These are phyloP conservation scores for Phytophthora nicotianae DNA, from an alignment of 352 stramenopile genomes.

Conservation along the genomic window DNA sequence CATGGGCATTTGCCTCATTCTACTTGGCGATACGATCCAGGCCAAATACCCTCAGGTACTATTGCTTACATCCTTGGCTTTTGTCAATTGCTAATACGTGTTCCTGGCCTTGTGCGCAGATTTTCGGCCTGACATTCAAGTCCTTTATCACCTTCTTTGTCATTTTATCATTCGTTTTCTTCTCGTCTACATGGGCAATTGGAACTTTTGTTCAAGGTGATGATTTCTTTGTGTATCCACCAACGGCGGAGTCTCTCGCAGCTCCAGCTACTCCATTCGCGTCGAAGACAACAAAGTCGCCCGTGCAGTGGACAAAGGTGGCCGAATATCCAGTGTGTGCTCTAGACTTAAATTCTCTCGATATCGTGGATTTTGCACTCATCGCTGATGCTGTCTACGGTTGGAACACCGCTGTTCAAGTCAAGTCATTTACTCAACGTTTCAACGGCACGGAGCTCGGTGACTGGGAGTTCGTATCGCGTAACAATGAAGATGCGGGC, in stretches of 20 bases:
- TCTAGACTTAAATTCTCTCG: slow-evolving; percentile 60
- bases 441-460: slow-evolving; percentile 80
- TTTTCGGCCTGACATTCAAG: slow-evolving; percentile 87
- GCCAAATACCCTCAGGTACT: slow-evolving; percentile 75
- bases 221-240: slow-evolving; percentile 82
- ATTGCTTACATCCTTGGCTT: not conserved
- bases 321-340: slow-evolving; percentile 84
- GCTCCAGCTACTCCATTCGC: slow-evolving; percentile 22
- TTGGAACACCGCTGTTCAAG: slow-evolving; percentile 77
- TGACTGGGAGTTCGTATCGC: slow-evolving; percentile 78
- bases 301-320: slow-evolving; percentile 46
- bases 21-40: slow-evolving; percentile 82
- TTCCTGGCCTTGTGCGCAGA: slow-evolving; percentile 32
- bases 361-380: slow-evolving; percentile 87
- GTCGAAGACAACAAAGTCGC: slow-evolving; percentile 9
- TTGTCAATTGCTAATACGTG: slow-evolving; percentile 10
- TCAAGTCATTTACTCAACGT: slow-evolving; percentile 74
- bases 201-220: slow-evolving; percentile 87
- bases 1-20: slow-evolving; percentile 84
- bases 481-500: slow-evolving; percentile 64
- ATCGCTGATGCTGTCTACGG: slow-evolving; percentile 85
- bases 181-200: slow-evolving; percentile 86
- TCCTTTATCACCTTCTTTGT: slow-evolving; percentile 88
- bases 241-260: slow-evolving; percentile 29
- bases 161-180: slow-evolving; percentile 86